A percentile compares a stretch with the other conserved stretches of the same genome.
Conservation (phyloP, 1,284 basidiomycete species). For the Boletellus deceptivus region DNA sequence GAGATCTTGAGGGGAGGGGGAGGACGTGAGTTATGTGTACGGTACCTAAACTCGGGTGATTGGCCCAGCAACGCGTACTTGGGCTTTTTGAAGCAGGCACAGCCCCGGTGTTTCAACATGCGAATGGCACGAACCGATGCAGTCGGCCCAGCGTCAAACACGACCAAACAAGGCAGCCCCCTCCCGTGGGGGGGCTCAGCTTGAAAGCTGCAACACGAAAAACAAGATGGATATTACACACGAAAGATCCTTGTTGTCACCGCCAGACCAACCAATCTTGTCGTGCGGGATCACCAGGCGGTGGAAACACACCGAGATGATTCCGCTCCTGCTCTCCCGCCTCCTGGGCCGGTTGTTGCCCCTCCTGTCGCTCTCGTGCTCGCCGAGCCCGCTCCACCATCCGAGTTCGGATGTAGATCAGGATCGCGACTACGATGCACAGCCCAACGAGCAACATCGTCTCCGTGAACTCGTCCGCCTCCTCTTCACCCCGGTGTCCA, state of each 20-base stretch:
- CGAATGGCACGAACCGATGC: no score
- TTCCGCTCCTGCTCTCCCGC: constrained; percentile 17
- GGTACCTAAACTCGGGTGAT: no score
- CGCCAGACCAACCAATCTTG: constrained; percentile 63
- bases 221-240: no score
- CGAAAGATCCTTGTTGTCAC: constrained; percentile 8
- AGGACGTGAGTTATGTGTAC: no score
- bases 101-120: no score
- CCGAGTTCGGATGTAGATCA: constrained; percentile 71
- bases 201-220: no score
- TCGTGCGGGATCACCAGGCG: constrained; percentile 59
- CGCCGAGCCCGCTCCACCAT: constrained; percentile 67
- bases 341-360: no score
- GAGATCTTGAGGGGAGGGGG: no score
- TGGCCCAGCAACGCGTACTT: no score
- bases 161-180: constrained; percentile 21
- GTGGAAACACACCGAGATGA: constrained; percentile 54
- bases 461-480: constrained; percentile 65
- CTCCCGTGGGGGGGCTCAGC: no score
- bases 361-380: constrained; percentile 35
- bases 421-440: constrained; percentile 60
- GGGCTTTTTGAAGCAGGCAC: no score
- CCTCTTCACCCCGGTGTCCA: constrained; percentile 55
- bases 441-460: constrained; percentile 68
- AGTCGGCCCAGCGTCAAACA: constrained; percentile 16